phyloP scores from a whole-genome alignment of 2,329 filamentous ascomycete species.

The Colletotrichum sidae region DNA sequence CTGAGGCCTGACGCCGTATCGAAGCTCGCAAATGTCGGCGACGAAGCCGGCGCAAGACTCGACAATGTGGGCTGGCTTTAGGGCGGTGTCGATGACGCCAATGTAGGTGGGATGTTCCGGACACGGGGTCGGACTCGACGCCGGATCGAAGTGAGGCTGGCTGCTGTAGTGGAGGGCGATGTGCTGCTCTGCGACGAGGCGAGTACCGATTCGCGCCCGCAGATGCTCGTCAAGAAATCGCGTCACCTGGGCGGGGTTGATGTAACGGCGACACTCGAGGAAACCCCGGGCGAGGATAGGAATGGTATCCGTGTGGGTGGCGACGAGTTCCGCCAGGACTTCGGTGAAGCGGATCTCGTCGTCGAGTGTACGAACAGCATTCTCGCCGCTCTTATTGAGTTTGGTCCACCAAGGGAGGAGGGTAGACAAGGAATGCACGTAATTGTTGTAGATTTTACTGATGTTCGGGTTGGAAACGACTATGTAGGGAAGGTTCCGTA shows the following conservation, averaged over 20 bases:
- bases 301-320: constrained; percentile 95
- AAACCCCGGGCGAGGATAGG: constrained; percentile 92
- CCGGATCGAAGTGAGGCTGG: constrained; percentile 75
- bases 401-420: constrained; percentile 78
- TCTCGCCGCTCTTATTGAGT: constrained; percentile 47
- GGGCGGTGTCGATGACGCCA: constrained; percentile 92
- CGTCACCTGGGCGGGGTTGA: constrained; percentile 85
- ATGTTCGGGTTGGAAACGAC: constrained; percentile 98
- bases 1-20: constrained; percentile 88
- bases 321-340: constrained; percentile 93
- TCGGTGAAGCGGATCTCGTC: constrained; percentile 94
- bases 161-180: constrained; percentile 84
- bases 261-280: constrained; percentile 92
- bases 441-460: constrained; percentile 94
- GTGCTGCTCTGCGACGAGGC: constrained; percentile 95
- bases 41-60: constrained; percentile 90
- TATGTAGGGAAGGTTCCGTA: constrained; percentile 95
- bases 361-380: constrained; percentile 77
- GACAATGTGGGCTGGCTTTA: constrained; percentile 84
- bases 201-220: constrained; percentile 91
- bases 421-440: constrained; percentile 91
- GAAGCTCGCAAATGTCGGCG: constrained; percentile 94
- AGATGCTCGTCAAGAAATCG: constrained; percentile 93
- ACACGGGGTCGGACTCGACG: constrained; percentile 61
- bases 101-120: constrained; percentile 77